phyloP scores from a whole-genome alignment of 2,329 filamentous ascomycete genomes.

The Fusarium sp. region DNA sequence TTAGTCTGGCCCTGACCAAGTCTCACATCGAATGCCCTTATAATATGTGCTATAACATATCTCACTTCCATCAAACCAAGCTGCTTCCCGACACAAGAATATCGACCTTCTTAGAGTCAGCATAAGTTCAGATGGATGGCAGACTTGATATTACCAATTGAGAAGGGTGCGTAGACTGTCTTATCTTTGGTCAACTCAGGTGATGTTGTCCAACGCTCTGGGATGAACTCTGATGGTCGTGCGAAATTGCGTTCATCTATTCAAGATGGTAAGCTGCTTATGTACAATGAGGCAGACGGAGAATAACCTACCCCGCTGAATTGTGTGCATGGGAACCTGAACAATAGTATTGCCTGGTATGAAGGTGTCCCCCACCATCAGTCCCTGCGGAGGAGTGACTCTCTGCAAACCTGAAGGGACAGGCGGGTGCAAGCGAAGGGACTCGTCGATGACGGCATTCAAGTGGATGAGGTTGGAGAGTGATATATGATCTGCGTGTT shows the following conservation, averaged over 20 bases:
- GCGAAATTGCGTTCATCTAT: constrained; percentile 44
- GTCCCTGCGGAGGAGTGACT: constrained; percentile 52
- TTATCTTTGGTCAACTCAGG: constrained; percentile 48
- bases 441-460: constrained; percentile 54
- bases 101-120: constrained; percentile 11
- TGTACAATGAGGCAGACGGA: too few species aligned
- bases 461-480: constrained; percentile 45
- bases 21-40: constrained; percentile 13
- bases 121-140: fast-evolving
- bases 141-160: constrained; percentile 34
- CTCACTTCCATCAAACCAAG: constrained; percentile 34
- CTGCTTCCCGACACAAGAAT: constrained; percentile 31
- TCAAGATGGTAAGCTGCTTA: not conserved
- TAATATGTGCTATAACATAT: constrained; percentile 12
- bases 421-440: constrained; percentile 51
- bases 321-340: constrained; percentile 33
- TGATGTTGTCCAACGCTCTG: constrained; percentile 51
- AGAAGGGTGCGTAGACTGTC: constrained; percentile 48
- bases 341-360: constrained; percentile 33
- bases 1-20: not conserved
- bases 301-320: constrained; percentile 50
- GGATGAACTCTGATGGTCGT: constrained; percentile 48
- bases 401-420: constrained; percentile 50
- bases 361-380: constrained; percentile 29
- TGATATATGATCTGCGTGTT: constrained; percentile 23